phyloP scores from a whole-genome alignment of 441 rosid species.

The Erodium moschatum region DNA sequence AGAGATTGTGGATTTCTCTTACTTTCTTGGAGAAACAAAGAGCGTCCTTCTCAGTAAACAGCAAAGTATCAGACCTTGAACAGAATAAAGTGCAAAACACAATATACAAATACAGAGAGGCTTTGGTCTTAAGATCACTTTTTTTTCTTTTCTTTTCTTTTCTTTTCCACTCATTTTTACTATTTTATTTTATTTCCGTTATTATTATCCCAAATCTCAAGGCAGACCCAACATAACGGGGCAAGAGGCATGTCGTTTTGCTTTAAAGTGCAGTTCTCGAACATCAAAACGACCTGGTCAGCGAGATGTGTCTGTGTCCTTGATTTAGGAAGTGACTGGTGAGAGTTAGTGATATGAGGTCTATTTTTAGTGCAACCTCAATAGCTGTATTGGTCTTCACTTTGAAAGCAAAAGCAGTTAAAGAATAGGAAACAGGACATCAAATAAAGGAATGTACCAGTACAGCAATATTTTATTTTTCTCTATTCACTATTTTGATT shows the following conservation, averaged over 20 bases:
- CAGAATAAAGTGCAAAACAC: conserved; percentile 46
- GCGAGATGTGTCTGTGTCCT: conserved; percentile 7
- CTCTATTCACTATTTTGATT: no score
- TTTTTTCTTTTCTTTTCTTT: background rate
- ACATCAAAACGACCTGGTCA: conserved; percentile 32
- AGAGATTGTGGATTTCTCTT: conserved; percentile 18
- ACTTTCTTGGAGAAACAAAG: conserved; percentile 23
- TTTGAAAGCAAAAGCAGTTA: conserved; percentile 32
- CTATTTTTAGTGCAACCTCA: background rate
- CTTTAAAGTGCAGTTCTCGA: background rate
- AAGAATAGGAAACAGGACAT: background rate
- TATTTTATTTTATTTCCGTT: background rate
- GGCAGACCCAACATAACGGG: conserved; percentile 22
- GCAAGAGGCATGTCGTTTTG: conserved; percentile 29
- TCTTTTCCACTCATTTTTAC: background rate
- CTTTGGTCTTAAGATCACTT: background rate
- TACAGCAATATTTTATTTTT: no score
- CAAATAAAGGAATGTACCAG: background rate
- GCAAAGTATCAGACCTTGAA: conserved; percentile 56
- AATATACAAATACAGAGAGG: background rate
- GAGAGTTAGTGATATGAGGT: conserved; percentile 8
- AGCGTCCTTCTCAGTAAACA: conserved; percentile 36
- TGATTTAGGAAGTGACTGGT: background rate
- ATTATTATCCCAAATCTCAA: conserved; percentile 20
- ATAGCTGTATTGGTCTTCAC: conserved; percentile 28